Conservation (phyloP, 2,329 filamentous ascomycete species). For the Aspergillus nomiae region DNA sequence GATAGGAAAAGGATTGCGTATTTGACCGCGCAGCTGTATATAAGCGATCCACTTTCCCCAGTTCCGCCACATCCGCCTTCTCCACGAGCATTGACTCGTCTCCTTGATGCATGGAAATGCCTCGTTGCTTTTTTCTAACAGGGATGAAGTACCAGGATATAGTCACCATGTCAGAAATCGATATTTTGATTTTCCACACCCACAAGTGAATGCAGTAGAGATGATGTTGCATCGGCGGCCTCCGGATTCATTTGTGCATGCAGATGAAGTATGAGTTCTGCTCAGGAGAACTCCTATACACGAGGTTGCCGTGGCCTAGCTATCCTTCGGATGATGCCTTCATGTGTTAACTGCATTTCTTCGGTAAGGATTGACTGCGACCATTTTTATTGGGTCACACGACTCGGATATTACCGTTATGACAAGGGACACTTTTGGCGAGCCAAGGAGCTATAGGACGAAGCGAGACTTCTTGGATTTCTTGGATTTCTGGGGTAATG, state of each 20-base stretch:
- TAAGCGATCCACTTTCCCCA: constrained; percentile 6
- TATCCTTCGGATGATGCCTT: neutral
- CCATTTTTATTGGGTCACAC: neutral
- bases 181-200: neutral
- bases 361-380: neutral
- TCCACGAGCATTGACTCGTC: neutral
- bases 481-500: neutral
- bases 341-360: neutral
- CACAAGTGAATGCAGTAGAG: neutral
- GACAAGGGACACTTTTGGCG: neutral
- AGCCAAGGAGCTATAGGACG: neutral
- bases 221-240: neutral
- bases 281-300: neutral
- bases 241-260: neutral
- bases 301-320: neutral
- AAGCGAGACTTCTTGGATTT: neutral
- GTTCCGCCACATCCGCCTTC: constrained; percentile 2
- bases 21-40: neutral
- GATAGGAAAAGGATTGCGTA: neutral
- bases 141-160: too few relatives aligned
- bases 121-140: too few relatives aligned
- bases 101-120: neutral
- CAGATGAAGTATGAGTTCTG: neutral
- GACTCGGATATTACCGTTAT: neutral
- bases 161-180: neutral